Evolutionary conservation across 164 flowering plant species (phyloP), one percentile per base, ranked within the genome.

Genomic region (Dillenia turbinata): DNA sequence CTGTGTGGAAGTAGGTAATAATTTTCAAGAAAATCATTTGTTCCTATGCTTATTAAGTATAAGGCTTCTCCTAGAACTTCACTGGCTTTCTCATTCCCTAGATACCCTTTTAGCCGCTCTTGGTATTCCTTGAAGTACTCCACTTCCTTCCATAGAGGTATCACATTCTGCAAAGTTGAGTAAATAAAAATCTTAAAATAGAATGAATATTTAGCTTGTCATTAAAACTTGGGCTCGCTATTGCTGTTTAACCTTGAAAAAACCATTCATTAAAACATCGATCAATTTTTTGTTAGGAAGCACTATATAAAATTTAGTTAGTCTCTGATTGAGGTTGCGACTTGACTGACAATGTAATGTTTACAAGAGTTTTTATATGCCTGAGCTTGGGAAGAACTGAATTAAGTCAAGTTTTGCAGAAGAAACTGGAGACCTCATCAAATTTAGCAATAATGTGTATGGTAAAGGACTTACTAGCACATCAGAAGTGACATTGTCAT

Each of bases 1-100:
- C 51, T 10, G 12, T 76, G 71, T 11, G n/a, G n/a, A 6, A 74
- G 9, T 26, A 59, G 0, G 45, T 73, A 83, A 64, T 83, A 83
- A 64, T 83, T 83, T 49, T 83, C 87, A 2, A 86, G 72, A 73
- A 86, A 89, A 52, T 86, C 96, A 45, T 89, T 89, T 14, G 96
- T 86, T 46, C 92, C 96, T 22, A 78, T 47, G 71, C 90, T 89
- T 22, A 86, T 51, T 24, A 86, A 57, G 70, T 83, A 86, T 12
- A 85, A 10, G 10, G 92, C 79, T 57, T 81, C 83, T 0, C 58
- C 12, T 12, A 86, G 12, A 12, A 65, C 62, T 48, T 53, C 45
- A 11, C 71, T 63, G 0, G 89, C 87, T 63, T 66, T 67, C 12
- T 65, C 63, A 1, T 62, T 49, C 0, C 92, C 96, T 3, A 78